Evolutionary conservation across 2,329 filamentous ascomycete genomes (phyloP).

Genomic region (Arthrobotrys entomopaga): DNA sequence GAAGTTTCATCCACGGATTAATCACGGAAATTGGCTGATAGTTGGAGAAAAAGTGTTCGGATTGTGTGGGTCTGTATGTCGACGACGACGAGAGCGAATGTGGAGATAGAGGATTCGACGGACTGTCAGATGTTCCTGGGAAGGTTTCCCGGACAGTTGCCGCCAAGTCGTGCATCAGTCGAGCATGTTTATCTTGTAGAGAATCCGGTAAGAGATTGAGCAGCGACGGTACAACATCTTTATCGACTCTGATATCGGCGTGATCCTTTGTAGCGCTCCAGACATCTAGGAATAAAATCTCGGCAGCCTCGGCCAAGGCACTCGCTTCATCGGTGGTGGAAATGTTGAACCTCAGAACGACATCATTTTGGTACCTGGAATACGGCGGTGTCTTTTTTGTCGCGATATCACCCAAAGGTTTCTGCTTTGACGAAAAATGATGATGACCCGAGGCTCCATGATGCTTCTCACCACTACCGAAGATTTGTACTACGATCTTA

Average conservation of each 20-base stretch:
- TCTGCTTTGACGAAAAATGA: slow-evolving; percentile 55
- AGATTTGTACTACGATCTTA: slow-evolving; percentile 56
- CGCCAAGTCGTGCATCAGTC: slow-evolving; percentile 82
- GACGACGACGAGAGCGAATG: slow-evolving; percentile 54
- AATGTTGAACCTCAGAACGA: slow-evolving; percentile 90
- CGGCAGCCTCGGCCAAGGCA: slow-evolving; percentile 76
- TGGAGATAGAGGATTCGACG: slow-evolving; percentile 57
- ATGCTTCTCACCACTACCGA: slow-evolving; percentile 59
- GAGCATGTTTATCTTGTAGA: slow-evolving; percentile 75
- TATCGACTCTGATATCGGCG: slow-evolving; percentile 83
- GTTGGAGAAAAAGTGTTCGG: slow-evolving; percentile 81
- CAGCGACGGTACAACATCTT: slow-evolving; percentile 80
- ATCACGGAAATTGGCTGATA: slow-evolving; percentile 90
- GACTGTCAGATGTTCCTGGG: slow-evolving; percentile 64
- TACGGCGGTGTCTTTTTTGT: slow-evolving; percentile 28
- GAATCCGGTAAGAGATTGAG: slow-evolving; percentile 80
- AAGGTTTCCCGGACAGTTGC: slow-evolving; percentile 81
- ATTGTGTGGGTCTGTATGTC: slow-evolving; percentile 59
- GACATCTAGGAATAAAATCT: slow-evolving; percentile 83
- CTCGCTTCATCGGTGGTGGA: slow-evolving; percentile 74
- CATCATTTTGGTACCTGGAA: slow-evolving; percentile 75
- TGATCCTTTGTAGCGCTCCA: slow-evolving; percentile 86
- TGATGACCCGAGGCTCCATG: slow-evolving; percentile 56
- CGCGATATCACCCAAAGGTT: slow-evolving; percentile 30
- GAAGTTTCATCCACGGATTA: slow-evolving; percentile 87